Base-by-base conservation (phyloP, 352 stramenopile genomes). In the Pythium rishiriense region DNA sequence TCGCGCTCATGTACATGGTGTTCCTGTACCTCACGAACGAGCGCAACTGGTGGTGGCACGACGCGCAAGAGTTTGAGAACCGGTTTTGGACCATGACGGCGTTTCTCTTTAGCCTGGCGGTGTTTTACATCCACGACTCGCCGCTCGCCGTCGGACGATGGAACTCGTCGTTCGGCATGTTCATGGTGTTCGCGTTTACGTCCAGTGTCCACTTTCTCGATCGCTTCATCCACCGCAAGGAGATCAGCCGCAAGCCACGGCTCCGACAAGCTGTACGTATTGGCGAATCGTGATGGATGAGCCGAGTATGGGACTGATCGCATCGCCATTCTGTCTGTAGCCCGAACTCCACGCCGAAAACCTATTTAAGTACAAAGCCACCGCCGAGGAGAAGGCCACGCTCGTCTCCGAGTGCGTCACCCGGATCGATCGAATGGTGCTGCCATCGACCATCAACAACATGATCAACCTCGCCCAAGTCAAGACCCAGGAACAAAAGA, bases 81-180 rank as follows among this genome's bases (percentile, higher is more conserved):
- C 85, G 94, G 63, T 99, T 99, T 72, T 98, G 94, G 96, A 98
- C 94, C 7, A 83, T 97, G 64, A 97, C 96, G 33, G 92, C 91
- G 12, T 90, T 97, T 54, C 64, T 98, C n/a, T 93, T 98, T 50
- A 96, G 86, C 48, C 88, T 84, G 1, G 91, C 92, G n/a, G 69
- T 96, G 43, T 77, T 98, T n/a, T 98, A 98, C 68, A 93, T 97
- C 43, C 83, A 93, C 59, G 96, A 99, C 81, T 98, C 93, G 42
- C 96, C 96, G 19, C 73, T 96, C 11, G 79, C 85, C 4, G 80
- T 96, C 33, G 84, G 85, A 1, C 73, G 81, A 28, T 92, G 81
- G 72, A 88, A 85, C 64, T 81, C 82, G 11, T 81, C 79, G 37
- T 64, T 96, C 9, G 85, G 82, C 29, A 83, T 90, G 57, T 68